These are phyloP conservation scores for Priceomyces fermenticarens DNA, from an alignment of 805 yeast genomes.

Conservation along the genomic window DNA sequence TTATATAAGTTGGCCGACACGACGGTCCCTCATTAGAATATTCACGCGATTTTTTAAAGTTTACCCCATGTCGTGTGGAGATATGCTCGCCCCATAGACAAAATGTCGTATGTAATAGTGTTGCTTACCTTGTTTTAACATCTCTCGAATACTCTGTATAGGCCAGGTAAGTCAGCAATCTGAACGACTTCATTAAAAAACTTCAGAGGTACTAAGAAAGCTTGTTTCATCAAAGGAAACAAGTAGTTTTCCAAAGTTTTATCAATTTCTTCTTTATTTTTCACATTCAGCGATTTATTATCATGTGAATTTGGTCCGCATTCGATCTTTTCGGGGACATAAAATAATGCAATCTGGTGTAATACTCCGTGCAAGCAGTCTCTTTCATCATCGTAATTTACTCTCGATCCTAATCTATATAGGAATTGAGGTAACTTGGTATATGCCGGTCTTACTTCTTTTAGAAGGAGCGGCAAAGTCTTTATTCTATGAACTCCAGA, in stretches of 20 bases:
- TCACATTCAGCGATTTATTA: slow-evolving; percentile 17
- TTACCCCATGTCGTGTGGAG: slow-evolving; percentile 1
- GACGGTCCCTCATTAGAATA: too few relatives aligned
- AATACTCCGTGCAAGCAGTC: slow-evolving; percentile 65
- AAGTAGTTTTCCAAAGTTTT: slow-evolving; percentile 51
- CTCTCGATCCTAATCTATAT: slow-evolving; percentile 53
- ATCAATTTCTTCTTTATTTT: slow-evolving; percentile 21
- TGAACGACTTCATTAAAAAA: slow-evolving; percentile 63
- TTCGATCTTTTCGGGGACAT: slow-evolving; percentile 59
- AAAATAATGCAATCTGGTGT: slow-evolving; percentile 65
- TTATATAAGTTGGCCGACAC: not conserved
- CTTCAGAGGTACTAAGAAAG: slow-evolving; percentile 60
- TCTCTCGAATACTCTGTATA: slow-evolving; percentile 89
- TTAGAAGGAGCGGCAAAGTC: slow-evolving; percentile 66
- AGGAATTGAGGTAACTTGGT: slow-evolving; percentile 66
- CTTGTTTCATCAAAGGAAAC: slow-evolving; percentile 62
- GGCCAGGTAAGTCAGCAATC: slow-evolving; percentile 86
- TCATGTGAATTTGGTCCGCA: slow-evolving; percentile 6
- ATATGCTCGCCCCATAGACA: not conserved
- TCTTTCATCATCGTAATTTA: slow-evolving; percentile 68
- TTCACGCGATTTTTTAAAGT: too few relatives aligned
- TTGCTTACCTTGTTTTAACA: slow-evolving; percentile 43
- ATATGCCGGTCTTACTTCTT: slow-evolving; percentile 59
- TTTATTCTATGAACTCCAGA: slow-evolving; percentile 32
- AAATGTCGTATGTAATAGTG: not conserved